These are phyloP conservation scores for Collybia sp. DNA, from an alignment of 768 basidiomycete genomes.

Conservation along the genomic window DNA sequence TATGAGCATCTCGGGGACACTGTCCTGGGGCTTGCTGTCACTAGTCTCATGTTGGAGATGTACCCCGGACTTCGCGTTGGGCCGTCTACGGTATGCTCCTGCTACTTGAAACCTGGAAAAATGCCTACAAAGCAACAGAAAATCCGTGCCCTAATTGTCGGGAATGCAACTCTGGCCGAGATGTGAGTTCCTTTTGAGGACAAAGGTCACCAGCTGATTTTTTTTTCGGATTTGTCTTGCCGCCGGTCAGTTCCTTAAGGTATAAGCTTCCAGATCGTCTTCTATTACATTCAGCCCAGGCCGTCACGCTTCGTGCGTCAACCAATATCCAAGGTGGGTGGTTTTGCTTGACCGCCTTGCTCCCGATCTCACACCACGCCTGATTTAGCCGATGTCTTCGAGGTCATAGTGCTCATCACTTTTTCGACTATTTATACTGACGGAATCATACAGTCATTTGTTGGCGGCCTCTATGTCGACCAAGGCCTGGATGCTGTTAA, in stretches of 20 bases:
- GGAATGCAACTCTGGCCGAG: conserved; percentile 66
- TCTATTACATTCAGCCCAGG: conserved; percentile 67
- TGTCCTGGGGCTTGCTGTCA: conserved; percentile 66
- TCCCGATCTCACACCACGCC: conserved; percentile 1
- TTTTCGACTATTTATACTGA: conserved; percentile 3
- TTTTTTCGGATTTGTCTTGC: conserved; percentile 1
- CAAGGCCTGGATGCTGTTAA: conserved; percentile 55
- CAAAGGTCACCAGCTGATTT: conserved; percentile 1
- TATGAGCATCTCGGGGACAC: conserved; percentile 76
- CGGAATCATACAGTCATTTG: conserved; percentile 53
- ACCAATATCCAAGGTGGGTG: conserved; percentile 64
- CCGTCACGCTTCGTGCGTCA: conserved; percentile 66
- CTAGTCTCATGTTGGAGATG: conserved; percentile 53
- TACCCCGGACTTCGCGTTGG: conserved; percentile 74
- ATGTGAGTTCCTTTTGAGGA: conserved; percentile 36
- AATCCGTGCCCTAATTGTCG: conserved; percentile 72
- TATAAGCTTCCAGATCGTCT: conserved; percentile 63
- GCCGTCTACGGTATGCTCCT: conserved; percentile 61
- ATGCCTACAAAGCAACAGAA: conserved; percentile 43
- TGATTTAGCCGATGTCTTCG: conserved; percentile 68
- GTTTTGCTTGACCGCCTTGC: conserved; percentile 3
- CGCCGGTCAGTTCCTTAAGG: conserved; percentile 44
- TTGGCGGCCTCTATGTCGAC: conserved; percentile 74
- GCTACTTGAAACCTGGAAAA: conserved; percentile 6
- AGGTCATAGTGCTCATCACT: conserved; percentile 38